These are phyloP conservation scores for Populus simonii DNA, from an alignment of 345 rosid genomes.

Conservation along the genomic window DNA sequence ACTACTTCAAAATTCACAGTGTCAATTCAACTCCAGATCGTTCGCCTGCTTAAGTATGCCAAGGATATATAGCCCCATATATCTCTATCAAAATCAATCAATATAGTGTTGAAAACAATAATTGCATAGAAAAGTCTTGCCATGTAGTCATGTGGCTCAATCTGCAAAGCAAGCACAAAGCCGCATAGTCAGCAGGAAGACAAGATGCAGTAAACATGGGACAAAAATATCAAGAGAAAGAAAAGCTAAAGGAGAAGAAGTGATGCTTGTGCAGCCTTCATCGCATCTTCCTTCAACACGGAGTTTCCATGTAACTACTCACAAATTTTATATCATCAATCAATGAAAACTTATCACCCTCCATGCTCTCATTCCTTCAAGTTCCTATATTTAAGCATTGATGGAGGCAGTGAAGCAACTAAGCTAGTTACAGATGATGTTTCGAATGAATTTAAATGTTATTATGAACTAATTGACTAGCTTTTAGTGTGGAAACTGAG, in stretches of 20 bases:
- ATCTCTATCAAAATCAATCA: conserved; percentile 78
- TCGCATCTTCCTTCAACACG: not conserved
- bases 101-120: conserved; percentile 55
- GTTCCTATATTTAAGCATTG: not conserved
- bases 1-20: not conserved
- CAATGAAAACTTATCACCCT: not conserved
- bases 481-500: not conserved
- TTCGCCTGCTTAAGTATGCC: conserved; percentile 81
- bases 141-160: conserved; percentile 85
- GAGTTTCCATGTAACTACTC: not conserved
- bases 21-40: conserved; percentile 4
- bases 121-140: conserved; percentile 63
- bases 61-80: conserved; percentile 87
- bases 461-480: not conserved
- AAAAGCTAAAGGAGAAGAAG: not conserved
- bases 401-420: not conserved
- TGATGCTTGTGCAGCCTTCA: not conserved
- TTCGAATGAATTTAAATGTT: too few relatives aligned
- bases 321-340: not conserved
- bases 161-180: conserved; percentile 43
- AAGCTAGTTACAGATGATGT: not conserved
- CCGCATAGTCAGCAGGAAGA: not conserved
- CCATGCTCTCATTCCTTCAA: not conserved
- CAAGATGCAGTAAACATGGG: not conserved
- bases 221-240: not conserved